Conservation (phyloP, 2,329 filamentous ascomycete species). For the Aspergillus japonicus region DNA sequence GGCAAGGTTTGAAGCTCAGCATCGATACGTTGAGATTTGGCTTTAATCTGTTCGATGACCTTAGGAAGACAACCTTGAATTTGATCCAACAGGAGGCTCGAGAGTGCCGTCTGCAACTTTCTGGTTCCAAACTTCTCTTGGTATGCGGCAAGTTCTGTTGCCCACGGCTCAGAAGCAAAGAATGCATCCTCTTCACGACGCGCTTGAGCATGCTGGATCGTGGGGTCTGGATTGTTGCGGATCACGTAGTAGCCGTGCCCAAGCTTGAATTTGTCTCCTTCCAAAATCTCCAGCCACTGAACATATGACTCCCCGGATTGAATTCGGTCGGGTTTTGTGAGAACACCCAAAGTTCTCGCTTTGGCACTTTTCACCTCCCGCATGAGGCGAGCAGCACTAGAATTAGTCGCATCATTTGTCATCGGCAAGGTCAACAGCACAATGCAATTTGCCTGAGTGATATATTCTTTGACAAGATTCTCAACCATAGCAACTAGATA, state of each 20-base stretch:
- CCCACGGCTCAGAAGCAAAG: conserved; percentile 52
- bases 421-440: conserved; percentile 76
- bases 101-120: conserved; percentile 51
- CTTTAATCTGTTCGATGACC: conserved; percentile 43
- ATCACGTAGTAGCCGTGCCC: conserved; percentile 79
- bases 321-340: conserved; percentile 81
- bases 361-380: conserved; percentile 54
- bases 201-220: conserved; percentile 48
- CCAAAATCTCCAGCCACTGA: conserved; percentile 65
- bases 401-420: conserved; percentile 75
- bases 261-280: conserved; percentile 60
- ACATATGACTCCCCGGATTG: conserved; percentile 51
- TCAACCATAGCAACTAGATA: conserved; percentile 71
- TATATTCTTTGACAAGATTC: conserved; percentile 68
- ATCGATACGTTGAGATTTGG: conserved; percentile 54
- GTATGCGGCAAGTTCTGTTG: conserved; percentile 38
- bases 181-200: conserved; percentile 51
- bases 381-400: conserved; percentile 66
- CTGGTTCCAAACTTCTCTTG: conserved; percentile 52
- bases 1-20: conserved; percentile 59
- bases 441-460: conserved; percentile 67
- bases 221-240: conserved; percentile 52
- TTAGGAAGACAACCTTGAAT: conserved; percentile 41
- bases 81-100: conserved; percentile 48
- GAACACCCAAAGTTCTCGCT: conserved; percentile 66